A percentile compares a stretch with the other conserved stretches of the same genome.
Conservation (phyloP, 805 yeast genomes). For the Sungouiozyma ichnusensis region DNA sequence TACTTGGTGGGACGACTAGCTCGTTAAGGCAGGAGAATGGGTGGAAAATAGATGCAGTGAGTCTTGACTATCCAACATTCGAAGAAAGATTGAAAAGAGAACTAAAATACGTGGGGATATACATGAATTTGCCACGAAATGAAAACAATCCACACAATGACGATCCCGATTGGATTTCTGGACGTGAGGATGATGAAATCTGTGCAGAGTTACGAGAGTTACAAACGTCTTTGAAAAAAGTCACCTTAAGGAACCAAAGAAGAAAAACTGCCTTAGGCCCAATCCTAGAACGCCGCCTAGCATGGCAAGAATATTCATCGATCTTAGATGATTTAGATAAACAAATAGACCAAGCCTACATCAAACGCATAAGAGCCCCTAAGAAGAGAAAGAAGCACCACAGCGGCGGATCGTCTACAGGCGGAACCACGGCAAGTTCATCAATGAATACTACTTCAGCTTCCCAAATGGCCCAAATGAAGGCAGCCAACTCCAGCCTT, state of each 20-base stretch:
- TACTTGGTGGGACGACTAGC: constrained; percentile 19
- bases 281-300: constrained; percentile 73
- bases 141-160: constrained; percentile 22
- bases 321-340: constrained; percentile 90
- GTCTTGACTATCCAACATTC: constrained; percentile 62
- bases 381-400: constrained; percentile 35
- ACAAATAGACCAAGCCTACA: constrained; percentile 90
- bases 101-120: constrained; percentile 80
- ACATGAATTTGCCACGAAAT: constrained; percentile 43
- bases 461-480: constrained; percentile 42
- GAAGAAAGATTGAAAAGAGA: constrained; percentile 87
- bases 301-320: constrained; percentile 88
- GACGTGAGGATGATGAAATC: constrained; percentile 88
- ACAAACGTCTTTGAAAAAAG: constrained; percentile 56
- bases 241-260: constrained; percentile 51
- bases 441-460: constrained; percentile 19
- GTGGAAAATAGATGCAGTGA: constrained; percentile 36
- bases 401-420: constrained; percentile 7
- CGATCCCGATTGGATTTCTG: constrained; percentile 54
- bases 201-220: constrained; percentile 69
- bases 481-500: constrained; percentile 68
- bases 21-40: constrained; percentile 35
- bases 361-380: constrained; percentile 69
- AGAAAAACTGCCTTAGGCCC: constrained; percentile 61
- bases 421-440: constrained; percentile 13